Evolutionary conservation across 2,329 filamentous ascomycete species (phyloP), one percentile per base, ranked within the genome.

Genomic region (Keithomyces neogunnii): DNA sequence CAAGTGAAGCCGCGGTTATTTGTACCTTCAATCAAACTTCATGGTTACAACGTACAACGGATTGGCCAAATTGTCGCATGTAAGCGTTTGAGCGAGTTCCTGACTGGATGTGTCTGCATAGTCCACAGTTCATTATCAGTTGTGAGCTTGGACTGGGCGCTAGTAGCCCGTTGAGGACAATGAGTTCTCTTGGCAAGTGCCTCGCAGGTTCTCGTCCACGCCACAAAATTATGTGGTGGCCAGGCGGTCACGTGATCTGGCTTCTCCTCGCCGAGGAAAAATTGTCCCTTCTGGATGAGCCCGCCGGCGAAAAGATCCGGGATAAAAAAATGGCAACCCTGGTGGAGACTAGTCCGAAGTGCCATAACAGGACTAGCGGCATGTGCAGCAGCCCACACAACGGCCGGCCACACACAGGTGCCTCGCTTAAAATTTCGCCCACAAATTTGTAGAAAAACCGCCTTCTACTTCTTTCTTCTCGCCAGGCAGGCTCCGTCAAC

Each of bases 401-500:
- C 19, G 26, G 28, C 9, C 7, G n/a, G 29, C 44, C 29, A 32
- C 39, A 38, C 59, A 54, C 56, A 57, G 61, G 45, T 26, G 19
- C 48, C 59, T 68, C 64, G 66, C 66, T 68, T 68, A 69, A 68
- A 66, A 66, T 67, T 68, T 65, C 61, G 56, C 66, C 58, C 66
- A 69, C 64, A 67, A 61, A 59, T 61, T 62, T 62, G 62, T 36
- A 44, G 56, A 54, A 56, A 47, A 49, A 44, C 33, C 42, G 19
- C 19, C 49, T 38, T 26, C 30, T 28, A 51, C 46, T 49, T 48
- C 59, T 53, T 61, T 60, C 63, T 59, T 33, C 50, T 55, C 55
- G 44, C 48, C 55, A 59, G 56, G 60, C 60, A 64, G 65, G 62
- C 63, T 62, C 62, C 57, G 62, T 63, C 63, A 62, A 64, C 62